These are phyloP conservation scores for Lactifluus pinguis DNA, from an alignment of 768 basidiomycete species.

Conservation along the genomic window DNA sequence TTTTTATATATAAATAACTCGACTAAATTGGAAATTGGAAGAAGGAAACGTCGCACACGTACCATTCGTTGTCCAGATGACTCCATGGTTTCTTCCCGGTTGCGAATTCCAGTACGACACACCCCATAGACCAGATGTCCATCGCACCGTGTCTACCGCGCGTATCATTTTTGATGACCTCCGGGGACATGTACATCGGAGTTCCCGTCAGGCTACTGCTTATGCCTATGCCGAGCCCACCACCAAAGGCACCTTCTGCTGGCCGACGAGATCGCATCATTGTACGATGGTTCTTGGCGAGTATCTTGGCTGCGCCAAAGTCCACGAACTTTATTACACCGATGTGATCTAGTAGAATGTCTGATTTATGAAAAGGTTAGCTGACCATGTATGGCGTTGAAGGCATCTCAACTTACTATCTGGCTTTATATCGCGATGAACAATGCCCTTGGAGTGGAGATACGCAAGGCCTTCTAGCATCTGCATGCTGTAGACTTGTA, in stretches of 20 bases:
- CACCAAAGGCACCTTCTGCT: slow-evolving; percentile 31
- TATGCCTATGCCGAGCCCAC: slow-evolving; percentile 33
- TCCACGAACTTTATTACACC: slow-evolving; percentile 96
- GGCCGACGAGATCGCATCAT: slow-evolving; percentile 61
- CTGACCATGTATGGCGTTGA: not conserved
- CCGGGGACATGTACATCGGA: slow-evolving; percentile 99
- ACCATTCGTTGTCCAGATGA: slow-evolving; percentile 99
- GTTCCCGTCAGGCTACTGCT: slow-evolving; percentile 92
- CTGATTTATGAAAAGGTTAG: slow-evolving; percentile 32
- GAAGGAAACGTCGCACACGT: slow-evolving; percentile 18
- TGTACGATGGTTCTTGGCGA: slow-evolving; percentile 82
- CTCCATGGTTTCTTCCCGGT: slow-evolving; percentile 98
- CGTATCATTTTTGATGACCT: slow-evolving; percentile 92
- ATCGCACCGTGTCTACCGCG: slow-evolving; percentile 86
- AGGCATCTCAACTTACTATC: slow-evolving; percentile 64
- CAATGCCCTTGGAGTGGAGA: slow-evolving; percentile 84
- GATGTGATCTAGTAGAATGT: slow-evolving; percentile 83
- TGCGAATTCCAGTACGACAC: slow-evolving; percentile 93
- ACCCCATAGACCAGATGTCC: slow-evolving; percentile 98
- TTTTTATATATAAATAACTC: not conserved
- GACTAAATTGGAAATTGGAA: no score
- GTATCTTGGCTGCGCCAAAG: slow-evolving; percentile 94
- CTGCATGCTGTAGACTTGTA: slow-evolving; percentile 93
- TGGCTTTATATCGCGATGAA: slow-evolving; percentile 96
- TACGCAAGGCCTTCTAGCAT: slow-evolving; percentile 94